These are phyloP conservation scores for Ogataea pini DNA, from an alignment of 805 yeast genomes.

Conservation along the genomic window DNA sequence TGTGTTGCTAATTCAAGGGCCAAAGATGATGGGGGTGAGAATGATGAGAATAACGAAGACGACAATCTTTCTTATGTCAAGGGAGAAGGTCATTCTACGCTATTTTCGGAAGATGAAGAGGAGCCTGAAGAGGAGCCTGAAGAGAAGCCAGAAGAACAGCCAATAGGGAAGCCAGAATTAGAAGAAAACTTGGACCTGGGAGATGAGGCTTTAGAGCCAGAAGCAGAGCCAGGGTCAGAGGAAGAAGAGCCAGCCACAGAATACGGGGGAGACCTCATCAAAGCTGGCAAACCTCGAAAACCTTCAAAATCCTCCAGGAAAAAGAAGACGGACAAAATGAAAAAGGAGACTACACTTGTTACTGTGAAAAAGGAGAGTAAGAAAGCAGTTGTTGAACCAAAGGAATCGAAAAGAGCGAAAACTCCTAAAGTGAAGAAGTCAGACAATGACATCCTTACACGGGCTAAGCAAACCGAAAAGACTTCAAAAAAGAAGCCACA, in stretches of 20 bases:
- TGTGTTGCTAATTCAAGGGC: constrained; percentile 24
- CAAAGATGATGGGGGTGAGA: constrained; percentile 8
- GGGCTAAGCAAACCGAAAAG: not conserved
- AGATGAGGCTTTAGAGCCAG: too few relatives aligned
- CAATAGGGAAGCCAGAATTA: not conserved
- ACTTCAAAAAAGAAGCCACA: not conserved
- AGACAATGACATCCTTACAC: not conserved
- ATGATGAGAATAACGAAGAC: constrained; percentile 5
- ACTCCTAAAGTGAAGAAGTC: not conserved
- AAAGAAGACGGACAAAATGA: not conserved
- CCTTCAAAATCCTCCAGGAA: not conserved
- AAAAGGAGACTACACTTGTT: not conserved
- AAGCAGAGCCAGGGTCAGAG: too few relatives aligned
- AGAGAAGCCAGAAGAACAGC: not conserved
- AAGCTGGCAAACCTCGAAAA: not conserved
- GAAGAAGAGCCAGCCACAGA: not conserved
- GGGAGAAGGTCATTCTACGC: not conserved
- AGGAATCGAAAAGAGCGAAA: not conserved
- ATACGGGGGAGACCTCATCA: not conserved
- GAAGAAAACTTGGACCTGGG: too few relatives aligned
- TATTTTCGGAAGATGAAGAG: constrained; percentile 17
- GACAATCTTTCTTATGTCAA: constrained; percentile 5
- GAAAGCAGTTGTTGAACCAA: not conserved
- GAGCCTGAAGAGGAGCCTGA: constrained; percentile 7
- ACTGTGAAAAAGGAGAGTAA: not conserved